phyloP scores from a whole-genome alignment of 1,284 basidiomycete species.

The Termitomyces sp. region DNA sequence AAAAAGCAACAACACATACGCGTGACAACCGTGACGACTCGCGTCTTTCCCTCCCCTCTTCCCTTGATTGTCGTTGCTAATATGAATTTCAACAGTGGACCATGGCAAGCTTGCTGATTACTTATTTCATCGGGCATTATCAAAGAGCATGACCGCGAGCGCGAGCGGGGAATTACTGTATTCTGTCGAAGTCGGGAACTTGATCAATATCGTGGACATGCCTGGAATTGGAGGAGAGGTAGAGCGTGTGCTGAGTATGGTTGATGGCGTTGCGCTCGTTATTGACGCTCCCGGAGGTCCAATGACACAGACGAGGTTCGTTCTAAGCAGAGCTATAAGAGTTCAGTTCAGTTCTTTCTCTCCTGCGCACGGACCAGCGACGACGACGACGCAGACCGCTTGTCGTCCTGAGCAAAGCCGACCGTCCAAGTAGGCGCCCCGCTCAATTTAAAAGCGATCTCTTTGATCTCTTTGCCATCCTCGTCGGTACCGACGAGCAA shows the following conservation, averaged over 20 bases:
- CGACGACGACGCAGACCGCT: slow-evolving; percentile 27
- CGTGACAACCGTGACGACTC: too few species aligned
- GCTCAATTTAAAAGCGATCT: slow-evolving; percentile 42
- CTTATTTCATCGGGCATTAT: too few species aligned
- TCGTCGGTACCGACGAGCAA: slow-evolving; percentile 44
- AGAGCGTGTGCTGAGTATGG: slow-evolving; percentile 45
- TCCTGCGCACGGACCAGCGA: not conserved
- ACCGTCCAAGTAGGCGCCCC: slow-evolving; percentile 35
- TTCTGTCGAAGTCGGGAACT: slow-evolving; percentile 39
- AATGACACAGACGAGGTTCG: slow-evolving; percentile 46
- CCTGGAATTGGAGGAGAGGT: slow-evolving; percentile 47
- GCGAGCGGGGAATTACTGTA: slow-evolving; percentile 47
- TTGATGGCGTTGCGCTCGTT: slow-evolving; percentile 42
- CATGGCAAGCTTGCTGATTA: too few species aligned
- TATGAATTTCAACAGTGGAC: too few species aligned
- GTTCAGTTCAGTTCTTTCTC: not conserved
- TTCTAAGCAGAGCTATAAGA: slow-evolving; percentile 37
- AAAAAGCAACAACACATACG: too few species aligned
- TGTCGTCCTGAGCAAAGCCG: slow-evolving; percentile 43
- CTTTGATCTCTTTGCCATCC: slow-evolving; percentile 43
- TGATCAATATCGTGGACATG: slow-evolving; percentile 46
- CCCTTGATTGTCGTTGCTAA: too few species aligned
- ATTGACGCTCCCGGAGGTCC: slow-evolving; percentile 45
- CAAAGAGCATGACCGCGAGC: slow-evolving; percentile 44
- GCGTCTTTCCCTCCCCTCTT: too few species aligned